Base-by-base conservation (phyloP, 1,284 basidiomycete genomes). In the Boletus semigastroideus region DNA sequence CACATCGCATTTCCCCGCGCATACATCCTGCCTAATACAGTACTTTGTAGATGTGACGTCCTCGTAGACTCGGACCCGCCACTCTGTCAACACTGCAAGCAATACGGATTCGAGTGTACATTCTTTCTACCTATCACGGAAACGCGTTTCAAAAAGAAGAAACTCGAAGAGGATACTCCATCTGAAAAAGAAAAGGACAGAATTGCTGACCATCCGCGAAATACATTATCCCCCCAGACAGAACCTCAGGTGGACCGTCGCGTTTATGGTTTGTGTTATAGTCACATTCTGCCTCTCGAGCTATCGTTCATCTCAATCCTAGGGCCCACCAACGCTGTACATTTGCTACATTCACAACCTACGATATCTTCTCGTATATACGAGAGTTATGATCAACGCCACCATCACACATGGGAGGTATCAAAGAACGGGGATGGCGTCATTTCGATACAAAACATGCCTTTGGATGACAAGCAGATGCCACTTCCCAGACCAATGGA, bases 51-150 rank as follows among this genome's bases (percentile, higher is more conserved):
- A 66, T 94, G 90, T 70, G 90, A 94, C 65, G 77, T 92, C 56
- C 74, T 93, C 37, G 36, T 76, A 5, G 89, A 92, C 61, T 69
- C 78, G 25, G 90, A 92, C 8, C 87, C 90, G 0, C 84, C 87
- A 13, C 63, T 84, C 47, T 94, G 92, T 65, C 86, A 90, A 61
- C 91, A 94, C 67, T 93, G 91, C 77, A 88, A 90, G 61, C 90
- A 94, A 68, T 93, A 93, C 65, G 82, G 84, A 38, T 90, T 94
- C 60, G 92, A 94, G 59, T 98, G 94, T 70, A 96, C 94, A 13
- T 98, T 95, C 73, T 97, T 97, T 78, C 81, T 98, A 19, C 96
- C 96, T 46, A 98, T 99, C 64, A 94, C 95, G 17, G 96, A 98
- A 71, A 99, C 95, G 0, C 85, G 95, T 13, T 98, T 98, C 80